Evolutionary conservation across 1,139 yeast genomes (phyloP), one percentile per base, ranked within the genome.

Genomic region (Zygoascus sp.): DNA sequence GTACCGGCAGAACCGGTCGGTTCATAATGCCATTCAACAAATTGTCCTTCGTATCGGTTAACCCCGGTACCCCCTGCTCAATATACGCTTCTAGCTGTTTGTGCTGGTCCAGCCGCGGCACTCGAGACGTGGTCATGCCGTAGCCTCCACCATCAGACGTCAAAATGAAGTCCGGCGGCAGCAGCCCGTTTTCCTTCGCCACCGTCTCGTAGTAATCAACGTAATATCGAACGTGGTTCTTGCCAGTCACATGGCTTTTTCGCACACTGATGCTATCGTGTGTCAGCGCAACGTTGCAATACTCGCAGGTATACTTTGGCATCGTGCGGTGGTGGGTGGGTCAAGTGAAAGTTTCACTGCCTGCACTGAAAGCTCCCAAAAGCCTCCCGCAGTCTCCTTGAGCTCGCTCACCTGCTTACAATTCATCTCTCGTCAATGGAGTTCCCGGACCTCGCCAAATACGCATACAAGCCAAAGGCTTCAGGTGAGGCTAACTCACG

Each of bases 251-350:
- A 65, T 90, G 97, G 37, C 90, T 82, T 60, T 84, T 82, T 39
- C 96, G 70, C 46, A 89, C 97, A 67, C 95, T 84, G 62, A 81
- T 73, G 25, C 95, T 84, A 66, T 88, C 96, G 62, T 89, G 97
- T 1, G 96, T 89, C 51, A 89, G 72, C 59, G 84, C 83, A 20
- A 90, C 73, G 66, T 81, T 82, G 64, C 97, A 89, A 62, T 88
- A 89, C 59, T 85, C 95, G 67, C 97, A 89, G 42, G 34, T 49
- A 41, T 47, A 51, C 50, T 48, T 35, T 11, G 45, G 45, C 45
- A 42, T 42, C n/a, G n/a, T 56, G 45, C 28, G 28, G 28, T 19
- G 7, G n/a, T n/a, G n/a, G n/a, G n/a, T n/a, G n/a, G n/a, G n/a
- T n/a, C n/a, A n/a, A n/a, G n/a, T n/a, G n/a, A n/a, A n/a, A n/a